phyloP scores from a whole-genome alignment of 768 basidiomycete species.

The Psilocybe sp. region DNA sequence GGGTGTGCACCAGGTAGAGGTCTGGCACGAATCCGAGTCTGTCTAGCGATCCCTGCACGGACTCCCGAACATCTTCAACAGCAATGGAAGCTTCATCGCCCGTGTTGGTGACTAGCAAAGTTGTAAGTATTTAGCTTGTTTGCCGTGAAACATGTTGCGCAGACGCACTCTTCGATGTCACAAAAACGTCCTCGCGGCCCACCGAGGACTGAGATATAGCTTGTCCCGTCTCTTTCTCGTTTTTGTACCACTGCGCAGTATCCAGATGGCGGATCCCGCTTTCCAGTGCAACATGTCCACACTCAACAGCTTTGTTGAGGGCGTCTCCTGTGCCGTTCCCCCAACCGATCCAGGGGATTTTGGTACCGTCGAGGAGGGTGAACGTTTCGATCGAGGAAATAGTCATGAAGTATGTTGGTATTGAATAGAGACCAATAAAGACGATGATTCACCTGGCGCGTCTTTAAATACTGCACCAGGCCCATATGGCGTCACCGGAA shows the following conservation, averaged over 20 bases:
- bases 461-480: background rate
- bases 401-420: constrained; percentile 4
- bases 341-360: constrained; percentile 48
- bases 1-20: constrained; percentile 51
- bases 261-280: constrained; percentile 51
- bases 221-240: constrained; percentile 40
- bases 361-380: constrained; percentile 28
- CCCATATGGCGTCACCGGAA: background rate
- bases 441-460: background rate
- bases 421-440: too few relatives aligned
- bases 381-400: constrained; percentile 14
- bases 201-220: constrained; percentile 31
- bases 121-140: background rate
- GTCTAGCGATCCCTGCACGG: constrained; percentile 43
- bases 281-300: constrained; percentile 28
- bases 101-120: constrained; percentile 6
- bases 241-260: constrained; percentile 47
- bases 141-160: background rate
- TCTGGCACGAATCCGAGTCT: constrained; percentile 47
- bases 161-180: constrained; percentile 41
- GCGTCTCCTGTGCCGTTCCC: constrained; percentile 43
- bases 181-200: constrained; percentile 40
- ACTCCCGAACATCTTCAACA: constrained; percentile 31
- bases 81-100: constrained; percentile 22
- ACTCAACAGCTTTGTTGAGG: constrained; percentile 26